A percentile compares a stretch with the other conserved stretches of the same genome.
Evolutionary conservation across 2,329 filamentous ascomycete genomes (phyloP).

Genomic region (Penicillium sp.): DNA sequence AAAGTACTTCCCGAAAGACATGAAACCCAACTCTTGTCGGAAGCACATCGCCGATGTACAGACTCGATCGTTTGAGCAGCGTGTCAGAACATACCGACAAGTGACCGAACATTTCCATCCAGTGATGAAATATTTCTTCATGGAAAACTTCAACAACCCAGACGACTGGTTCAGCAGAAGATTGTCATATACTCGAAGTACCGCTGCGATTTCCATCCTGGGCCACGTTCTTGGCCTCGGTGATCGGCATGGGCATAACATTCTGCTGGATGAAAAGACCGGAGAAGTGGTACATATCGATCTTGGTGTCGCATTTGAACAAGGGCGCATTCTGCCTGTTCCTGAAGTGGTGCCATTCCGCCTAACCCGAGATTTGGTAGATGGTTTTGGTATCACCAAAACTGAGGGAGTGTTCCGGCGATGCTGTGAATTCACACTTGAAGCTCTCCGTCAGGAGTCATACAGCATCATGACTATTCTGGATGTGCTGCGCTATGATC

Average conservation of each 20-base stretch:
- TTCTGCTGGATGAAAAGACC: conserved; percentile 82
- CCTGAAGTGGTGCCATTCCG: conserved; percentile 96
- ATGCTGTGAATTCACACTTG: conserved; percentile 97
- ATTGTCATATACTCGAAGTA: conserved; percentile 88
- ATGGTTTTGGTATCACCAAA: conserved; percentile 93
- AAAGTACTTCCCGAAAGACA: conserved; percentile 80
- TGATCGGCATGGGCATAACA: conserved; percentile 95
- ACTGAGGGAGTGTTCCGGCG: conserved; percentile 95
- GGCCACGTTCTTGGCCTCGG: conserved; percentile 91
- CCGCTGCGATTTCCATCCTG: conserved; percentile 91
- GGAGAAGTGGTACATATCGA: conserved; percentile 98
- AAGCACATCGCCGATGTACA: conserved; percentile 77
- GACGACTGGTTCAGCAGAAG: conserved; percentile 94
- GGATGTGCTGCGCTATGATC: conserved; percentile 97
- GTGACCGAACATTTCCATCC: conserved; percentile 83
- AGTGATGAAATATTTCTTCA: conserved; percentile 95
- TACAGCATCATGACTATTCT: conserved; percentile 99
- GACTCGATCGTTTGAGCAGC: conserved; percentile 66
- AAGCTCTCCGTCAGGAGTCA: conserved; percentile 89
- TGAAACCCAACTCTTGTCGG: conserved; percentile 73
- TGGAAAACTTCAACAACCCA: conserved; percentile 89
- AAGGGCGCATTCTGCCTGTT: conserved; percentile 89
- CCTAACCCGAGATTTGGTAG: conserved; percentile 88
- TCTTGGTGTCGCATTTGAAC: conserved; percentile 94
- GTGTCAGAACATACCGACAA: conserved; percentile 73